Conservation (phyloP, 306 rosid species). For the Quercus parvula region DNA sequence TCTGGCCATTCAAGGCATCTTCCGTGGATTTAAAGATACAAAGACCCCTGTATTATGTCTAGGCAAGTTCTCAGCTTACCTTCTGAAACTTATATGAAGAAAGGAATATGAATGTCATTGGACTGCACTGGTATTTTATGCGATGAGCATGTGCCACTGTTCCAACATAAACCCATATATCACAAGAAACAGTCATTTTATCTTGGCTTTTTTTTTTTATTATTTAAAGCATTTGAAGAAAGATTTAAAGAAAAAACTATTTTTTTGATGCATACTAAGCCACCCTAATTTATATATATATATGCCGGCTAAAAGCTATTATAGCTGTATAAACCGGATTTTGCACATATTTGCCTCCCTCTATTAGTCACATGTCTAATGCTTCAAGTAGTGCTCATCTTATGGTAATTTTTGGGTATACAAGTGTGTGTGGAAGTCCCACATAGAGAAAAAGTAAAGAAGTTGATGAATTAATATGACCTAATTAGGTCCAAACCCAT, state of each 20-base stretch:
- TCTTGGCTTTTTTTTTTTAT: neutral
- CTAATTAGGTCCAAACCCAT: no score
- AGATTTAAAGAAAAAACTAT: neutral
- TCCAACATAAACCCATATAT: neutral
- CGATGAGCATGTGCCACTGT: no score
- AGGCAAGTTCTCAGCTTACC: constrained; percentile 50
- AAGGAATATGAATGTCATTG: neutral
- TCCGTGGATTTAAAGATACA: constrained; percentile 97
- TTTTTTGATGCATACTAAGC: no score
- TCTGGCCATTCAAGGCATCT: constrained; percentile 96
- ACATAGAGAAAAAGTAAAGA: no score
- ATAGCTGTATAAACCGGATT: neutral
- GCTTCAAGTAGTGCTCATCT: neutral
- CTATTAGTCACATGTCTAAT: neutral
- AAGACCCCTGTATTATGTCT: constrained; percentile 84
- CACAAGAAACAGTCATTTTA: neutral
- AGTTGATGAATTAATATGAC: no score
- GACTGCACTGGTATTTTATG: neutral
- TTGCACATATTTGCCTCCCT: neutral
- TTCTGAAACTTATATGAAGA: neutral
- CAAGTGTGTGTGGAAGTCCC: no score
- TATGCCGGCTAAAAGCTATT: neutral
- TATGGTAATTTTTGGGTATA: neutral
- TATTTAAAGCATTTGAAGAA: neutral
- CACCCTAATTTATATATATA: neutral